Evolutionary conservation across 768 basidiomycete species (phyloP).

Genomic region (Clitopilus hobsonii): DNA sequence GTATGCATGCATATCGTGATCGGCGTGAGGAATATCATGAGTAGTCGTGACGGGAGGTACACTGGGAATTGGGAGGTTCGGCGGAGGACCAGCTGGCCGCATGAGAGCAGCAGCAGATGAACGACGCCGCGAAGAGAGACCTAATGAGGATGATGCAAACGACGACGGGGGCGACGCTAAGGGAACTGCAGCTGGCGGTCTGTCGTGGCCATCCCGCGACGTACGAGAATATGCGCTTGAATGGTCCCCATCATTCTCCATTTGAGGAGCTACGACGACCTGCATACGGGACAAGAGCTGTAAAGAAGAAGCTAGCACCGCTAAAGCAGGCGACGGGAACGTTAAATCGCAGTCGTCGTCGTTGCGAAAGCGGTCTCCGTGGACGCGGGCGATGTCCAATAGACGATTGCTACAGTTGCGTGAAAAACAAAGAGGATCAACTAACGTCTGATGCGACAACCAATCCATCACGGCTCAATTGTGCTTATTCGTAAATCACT

Average conservation of each 20-base stretch:
- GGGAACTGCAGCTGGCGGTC: conserved; percentile 24
- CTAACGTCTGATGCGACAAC: conserved; percentile 13
- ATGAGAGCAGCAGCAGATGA: conserved; percentile 64
- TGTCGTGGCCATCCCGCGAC: conserved; percentile 30
- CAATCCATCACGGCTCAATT: conserved; percentile 6
- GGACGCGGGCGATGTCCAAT: conserved; percentile 8
- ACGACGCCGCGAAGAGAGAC: conserved; percentile 45
- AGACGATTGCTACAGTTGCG: conserved; percentile 1
- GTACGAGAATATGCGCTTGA: conserved; percentile 22
- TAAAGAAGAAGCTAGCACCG: neutral
- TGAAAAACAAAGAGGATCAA: conserved; percentile 17
- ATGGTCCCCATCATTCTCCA: conserved; percentile 37
- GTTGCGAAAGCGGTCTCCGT: conserved; percentile 9
- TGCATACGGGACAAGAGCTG: neutral
- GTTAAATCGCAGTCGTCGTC: neutral
- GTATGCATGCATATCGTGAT: conserved; percentile 18
- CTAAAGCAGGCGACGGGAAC: conserved; percentile 1
- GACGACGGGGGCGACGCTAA: conserved; percentile 24
- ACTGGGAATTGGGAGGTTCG: conserved; percentile 69
- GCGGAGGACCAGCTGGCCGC: conserved; percentile 68
- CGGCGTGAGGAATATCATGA: conserved; percentile 16
- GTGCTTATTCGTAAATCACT: neutral
- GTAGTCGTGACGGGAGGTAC: conserved; percentile 36
- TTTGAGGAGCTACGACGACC: conserved; percentile 10
- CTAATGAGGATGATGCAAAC: conserved; percentile 19